These are phyloP conservation scores for Physcia stellaris DNA, from an alignment of 495 filamentous ascomycete species.

Conservation along the genomic window DNA sequence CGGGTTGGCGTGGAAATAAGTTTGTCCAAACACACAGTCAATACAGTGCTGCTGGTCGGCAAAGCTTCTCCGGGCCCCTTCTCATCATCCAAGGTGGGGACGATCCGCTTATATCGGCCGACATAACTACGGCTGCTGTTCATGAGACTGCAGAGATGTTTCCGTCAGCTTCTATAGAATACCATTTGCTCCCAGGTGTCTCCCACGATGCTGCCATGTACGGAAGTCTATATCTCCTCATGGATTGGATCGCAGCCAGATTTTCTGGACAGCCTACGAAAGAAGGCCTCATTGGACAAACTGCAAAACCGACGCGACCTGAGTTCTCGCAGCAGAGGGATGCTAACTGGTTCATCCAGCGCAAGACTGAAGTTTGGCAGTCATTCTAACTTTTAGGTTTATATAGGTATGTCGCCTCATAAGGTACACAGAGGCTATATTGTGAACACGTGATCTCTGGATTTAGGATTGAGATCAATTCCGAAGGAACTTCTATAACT, in stretches of 20 bases:
- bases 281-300: too few species aligned
- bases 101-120: conserved; percentile 13
- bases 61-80: conserved; percentile 23
- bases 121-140: conserved; percentile 13
- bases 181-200: conserved; percentile 14
- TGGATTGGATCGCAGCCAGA: conserved; percentile 24
- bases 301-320: too few species aligned
- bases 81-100: conserved; percentile 26
- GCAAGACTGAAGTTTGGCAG: too few species aligned
- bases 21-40: conserved; percentile 12
- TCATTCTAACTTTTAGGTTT: too few species aligned
- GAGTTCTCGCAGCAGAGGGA: too few species aligned
- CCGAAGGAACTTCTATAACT: too few species aligned
- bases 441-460: too few species aligned
- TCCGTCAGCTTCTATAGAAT: conserved; percentile 16
- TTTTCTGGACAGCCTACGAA: conserved; percentile 19
- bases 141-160: conserved; percentile 16
- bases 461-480: too few species aligned
- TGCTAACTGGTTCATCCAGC: too few species aligned
- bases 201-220: conserved; percentile 20
- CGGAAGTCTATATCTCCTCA: conserved; percentile 18
- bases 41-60: conserved; percentile 9
- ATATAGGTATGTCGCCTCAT: too few species aligned
- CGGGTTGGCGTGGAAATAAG: too few species aligned
- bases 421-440: too few species aligned